Percentiles rank a stretch among this genome's conserved stretches.
phyloP scores from a whole-genome alignment of 345 rosid genomes.

The Cardamine occulta region DNA sequence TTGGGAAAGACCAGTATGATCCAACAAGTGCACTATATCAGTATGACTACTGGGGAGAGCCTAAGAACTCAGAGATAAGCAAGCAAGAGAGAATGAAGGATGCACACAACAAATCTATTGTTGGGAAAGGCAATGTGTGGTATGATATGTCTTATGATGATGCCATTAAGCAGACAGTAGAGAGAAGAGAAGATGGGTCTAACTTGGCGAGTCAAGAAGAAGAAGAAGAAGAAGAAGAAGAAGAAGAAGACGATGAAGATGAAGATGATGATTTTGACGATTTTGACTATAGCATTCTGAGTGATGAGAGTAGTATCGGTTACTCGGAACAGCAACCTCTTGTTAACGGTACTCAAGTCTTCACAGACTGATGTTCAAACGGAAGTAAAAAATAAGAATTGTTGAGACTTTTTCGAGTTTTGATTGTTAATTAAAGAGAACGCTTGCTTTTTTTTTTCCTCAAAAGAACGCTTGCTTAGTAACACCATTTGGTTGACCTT shows the following conservation, averaged over 20 bases:
- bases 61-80: constrained; percentile 87
- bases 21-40: constrained; percentile 77
- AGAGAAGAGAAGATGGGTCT: constrained; percentile 62
- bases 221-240: constrained; percentile 46
- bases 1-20: constrained; percentile 88
- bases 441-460: no score
- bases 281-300: constrained; percentile 73
- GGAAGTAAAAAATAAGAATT: constrained; percentile 38
- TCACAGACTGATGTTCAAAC: constrained; percentile 54
- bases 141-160: constrained; percentile 84
- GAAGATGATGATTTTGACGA: constrained; percentile 61
- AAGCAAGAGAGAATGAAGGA: constrained; percentile 70
- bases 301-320: constrained; percentile 49
- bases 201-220: constrained; percentile 43
- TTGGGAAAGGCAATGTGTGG: constrained; percentile 86
- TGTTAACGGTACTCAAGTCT: constrained; percentile 77
- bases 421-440: background rate
- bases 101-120: constrained; percentile 78
- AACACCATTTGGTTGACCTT: background rate
- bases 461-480: constrained; percentile 8
- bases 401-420: background rate
- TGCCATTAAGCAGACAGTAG: constrained; percentile 59
- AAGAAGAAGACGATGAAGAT: constrained; percentile 2
- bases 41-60: constrained; percentile 96
- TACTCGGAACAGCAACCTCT: constrained; percentile 65